These are phyloP conservation scores for Backusella australiensis DNA, from an alignment of 192 early-diverging fungal species.

Conservation along the genomic window DNA sequence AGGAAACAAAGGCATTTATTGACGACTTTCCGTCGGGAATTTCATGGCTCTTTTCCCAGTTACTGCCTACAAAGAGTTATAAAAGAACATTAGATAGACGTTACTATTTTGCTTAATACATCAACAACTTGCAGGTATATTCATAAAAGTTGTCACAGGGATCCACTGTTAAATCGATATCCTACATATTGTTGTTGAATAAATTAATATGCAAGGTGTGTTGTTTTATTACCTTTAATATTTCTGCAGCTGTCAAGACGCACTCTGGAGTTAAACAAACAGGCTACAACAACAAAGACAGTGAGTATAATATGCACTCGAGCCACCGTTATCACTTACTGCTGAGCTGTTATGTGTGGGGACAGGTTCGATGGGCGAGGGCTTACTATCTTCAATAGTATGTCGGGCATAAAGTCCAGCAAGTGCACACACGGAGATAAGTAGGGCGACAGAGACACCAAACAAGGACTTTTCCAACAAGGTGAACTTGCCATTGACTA, in stretches of 20 bases:
- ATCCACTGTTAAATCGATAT: constrained; percentile 55
- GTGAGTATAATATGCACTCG: no score
- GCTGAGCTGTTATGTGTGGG: not conserved
- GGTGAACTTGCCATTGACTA: constrained; percentile 32
- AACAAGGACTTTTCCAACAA: constrained; percentile 34
- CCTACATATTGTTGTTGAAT: constrained; percentile 5
- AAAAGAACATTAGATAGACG: not conserved
- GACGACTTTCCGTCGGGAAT: constrained; percentile 66
- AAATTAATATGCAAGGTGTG: not conserved
- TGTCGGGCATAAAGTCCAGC: constrained; percentile 36
- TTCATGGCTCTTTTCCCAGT: constrained; percentile 48
- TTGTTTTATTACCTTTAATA: constrained; percentile 38
- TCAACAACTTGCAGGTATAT: constrained; percentile 51
- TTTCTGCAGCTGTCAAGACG: constrained; percentile 57
- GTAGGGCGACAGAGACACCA: constrained; percentile 12
- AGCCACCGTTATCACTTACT: not conserved
- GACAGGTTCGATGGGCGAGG: not conserved
- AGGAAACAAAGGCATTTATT: constrained; percentile 16
- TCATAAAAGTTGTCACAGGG: constrained; percentile 71
- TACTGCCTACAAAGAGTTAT: constrained; percentile 41
- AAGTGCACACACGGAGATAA: constrained; percentile 33
- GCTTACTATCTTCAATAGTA: constrained; percentile 11
- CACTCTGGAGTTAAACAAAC: constrained; percentile 61
- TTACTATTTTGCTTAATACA: not conserved
- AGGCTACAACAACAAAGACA: constrained; percentile 6